These are phyloP conservation scores for Arabis hirsuta DNA, from an alignment of 345 rosid species.

Conservation along the genomic window DNA sequence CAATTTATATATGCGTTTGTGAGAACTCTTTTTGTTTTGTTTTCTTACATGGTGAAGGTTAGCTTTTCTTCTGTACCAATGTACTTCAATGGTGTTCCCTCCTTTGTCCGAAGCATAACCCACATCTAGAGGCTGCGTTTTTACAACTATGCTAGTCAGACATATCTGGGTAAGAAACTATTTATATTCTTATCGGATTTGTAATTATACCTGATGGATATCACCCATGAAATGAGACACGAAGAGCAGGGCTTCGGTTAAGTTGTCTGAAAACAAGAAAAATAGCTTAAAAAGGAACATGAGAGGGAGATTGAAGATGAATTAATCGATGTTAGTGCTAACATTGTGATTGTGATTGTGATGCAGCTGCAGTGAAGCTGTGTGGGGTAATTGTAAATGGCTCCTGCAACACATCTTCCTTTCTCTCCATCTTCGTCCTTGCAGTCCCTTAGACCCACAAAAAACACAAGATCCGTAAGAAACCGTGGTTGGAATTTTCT, in stretches of 20 bases:
- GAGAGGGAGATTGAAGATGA: slow-evolving; percentile 7
- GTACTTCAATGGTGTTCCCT: slow-evolving; percentile 81
- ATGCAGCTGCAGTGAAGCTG: slow-evolving; percentile 63
- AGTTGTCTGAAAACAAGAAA: slow-evolving; percentile 62
- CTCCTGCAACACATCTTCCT: slow-evolving; percentile 87
- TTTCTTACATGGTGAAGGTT: slow-evolving; percentile 81
- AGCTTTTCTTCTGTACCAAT: slow-evolving; percentile 78
- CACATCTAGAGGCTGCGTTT: slow-evolving; percentile 78
- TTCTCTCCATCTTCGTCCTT: slow-evolving; percentile 64
- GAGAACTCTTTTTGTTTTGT: not conserved
- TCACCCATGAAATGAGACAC: slow-evolving; percentile 90
- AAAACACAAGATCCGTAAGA: not conserved
- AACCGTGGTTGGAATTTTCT: slow-evolving; percentile 6
- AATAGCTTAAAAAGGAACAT: slow-evolving; percentile 3
- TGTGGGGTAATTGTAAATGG: slow-evolving; percentile 84
- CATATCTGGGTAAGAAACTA: not conserved
- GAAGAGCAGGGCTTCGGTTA: slow-evolving; percentile 85
- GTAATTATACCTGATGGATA: slow-evolving; percentile 70
- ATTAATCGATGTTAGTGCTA: slow-evolving; percentile 29
- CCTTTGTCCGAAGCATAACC: slow-evolving; percentile 78
- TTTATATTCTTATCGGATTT: not conserved
- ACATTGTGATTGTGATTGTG: slow-evolving; percentile 55
- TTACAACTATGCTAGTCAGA: slow-evolving; percentile 9
- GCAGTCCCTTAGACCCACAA: slow-evolving; percentile 61
- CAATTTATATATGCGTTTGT: not conserved